phyloP scores from a whole-genome alignment of 257 asterid species.

The Solanum clarkiae region DNA sequence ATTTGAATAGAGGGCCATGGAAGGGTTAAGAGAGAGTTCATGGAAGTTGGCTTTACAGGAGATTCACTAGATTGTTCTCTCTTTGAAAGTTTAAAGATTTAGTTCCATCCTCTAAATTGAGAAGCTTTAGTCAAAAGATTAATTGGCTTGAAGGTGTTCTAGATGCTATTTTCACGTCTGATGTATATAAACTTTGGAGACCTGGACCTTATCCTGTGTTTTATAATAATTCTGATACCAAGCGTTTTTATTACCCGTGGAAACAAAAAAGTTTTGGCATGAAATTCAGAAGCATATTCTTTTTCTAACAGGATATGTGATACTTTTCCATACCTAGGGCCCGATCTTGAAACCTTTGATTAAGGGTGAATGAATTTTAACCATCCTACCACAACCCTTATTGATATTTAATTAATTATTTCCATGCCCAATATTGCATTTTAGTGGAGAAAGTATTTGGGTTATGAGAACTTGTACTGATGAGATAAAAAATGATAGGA shows the following conservation, averaged over 20 bases:
- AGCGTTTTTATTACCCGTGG: neutral
- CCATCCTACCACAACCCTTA: neutral
- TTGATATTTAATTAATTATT: neutral
- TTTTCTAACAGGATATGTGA: neutral
- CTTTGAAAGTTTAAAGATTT: neutral
- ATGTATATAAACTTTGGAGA: neutral
- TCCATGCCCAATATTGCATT: neutral
- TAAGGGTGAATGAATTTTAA: neutral
- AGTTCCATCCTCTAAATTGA: neutral
- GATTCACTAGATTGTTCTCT: neutral
- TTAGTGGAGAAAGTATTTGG: neutral
- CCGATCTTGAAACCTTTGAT: neutral
- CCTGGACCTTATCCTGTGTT: neutral
- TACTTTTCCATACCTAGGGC: neutral
- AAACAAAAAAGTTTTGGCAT: neutral
- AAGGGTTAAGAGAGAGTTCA: neutral
- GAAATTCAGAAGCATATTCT: neutral
- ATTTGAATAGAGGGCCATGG: neutral
- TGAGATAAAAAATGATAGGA: neutral
- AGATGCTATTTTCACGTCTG: neutral
- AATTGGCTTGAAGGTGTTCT: neutral
- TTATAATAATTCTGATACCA: neutral
- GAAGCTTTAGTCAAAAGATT: neutral
- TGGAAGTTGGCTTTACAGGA: neutral
- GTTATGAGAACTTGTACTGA: neutral